Evolutionary conservation across 1,139 yeast species (phyloP), one percentile per base, ranked within the genome.

Genomic region (Candida sojae): DNA sequence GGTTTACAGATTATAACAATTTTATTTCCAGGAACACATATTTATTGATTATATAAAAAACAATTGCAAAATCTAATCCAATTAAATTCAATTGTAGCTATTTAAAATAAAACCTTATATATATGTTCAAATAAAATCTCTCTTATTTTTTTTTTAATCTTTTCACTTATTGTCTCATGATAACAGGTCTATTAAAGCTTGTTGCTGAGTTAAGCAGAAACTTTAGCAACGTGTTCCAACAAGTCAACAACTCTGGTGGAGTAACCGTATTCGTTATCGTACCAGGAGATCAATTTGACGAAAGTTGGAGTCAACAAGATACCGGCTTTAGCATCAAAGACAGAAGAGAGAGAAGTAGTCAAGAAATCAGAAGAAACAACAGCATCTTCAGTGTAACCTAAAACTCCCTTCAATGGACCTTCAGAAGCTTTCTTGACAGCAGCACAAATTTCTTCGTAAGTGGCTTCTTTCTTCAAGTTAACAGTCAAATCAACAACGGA

Each of bases 231-330:
- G 81, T 79, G 84, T 73, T 84, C 82, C 68, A 87, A 77, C 69
- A 87, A 82, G 81, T 87, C 95, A 60, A 87, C 92, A 57, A 87
- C 95, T 81, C 96, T 88, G 79, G 90, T 85, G 66, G 93, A 86
- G 89, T 88, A 88, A 71, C 96, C 96, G 80, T 70, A 88, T 79
- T 88, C 96, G 78, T 87, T 87, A 73, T 88, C 96, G 83, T 87
- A 87, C 95, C 95, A 87, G 53, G 93, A 77, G 73, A 87, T 80
- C 75, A 88, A 85, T 83, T 87, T 87, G 75, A 86, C 90, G 72
- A 87, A 87, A 69, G 83, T 82, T 73, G 88, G 88, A 69, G 87
- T 83, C 68, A 87, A 82, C 68, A 83, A 80, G 77, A 87, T 86
- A 79, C 93, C 91, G 55, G 96, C 96, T 79, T 81, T 79, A 65